Percentiles rank a stretch among this genome's conserved stretches.
phyloP scores from a whole-genome alignment of 2,329 filamentous ascomycete species.

The Graphilbum fragrans region DNA sequence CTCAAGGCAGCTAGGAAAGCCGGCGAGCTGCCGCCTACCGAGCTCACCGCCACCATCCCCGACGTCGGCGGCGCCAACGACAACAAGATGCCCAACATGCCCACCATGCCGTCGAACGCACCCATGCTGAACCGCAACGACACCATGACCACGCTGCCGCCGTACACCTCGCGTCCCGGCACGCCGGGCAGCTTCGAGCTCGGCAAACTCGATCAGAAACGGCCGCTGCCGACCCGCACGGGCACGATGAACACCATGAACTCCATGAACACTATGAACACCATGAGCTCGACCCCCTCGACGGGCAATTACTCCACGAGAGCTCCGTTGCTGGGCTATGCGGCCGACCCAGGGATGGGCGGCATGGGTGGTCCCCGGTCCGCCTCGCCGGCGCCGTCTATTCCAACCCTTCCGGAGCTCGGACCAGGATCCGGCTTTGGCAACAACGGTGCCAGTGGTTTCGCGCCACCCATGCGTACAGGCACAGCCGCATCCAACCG shows the following conservation, averaged over 20 bases:
- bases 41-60: conserved; percentile 56
- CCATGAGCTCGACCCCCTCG: conserved; percentile 3
- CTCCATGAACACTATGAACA: conserved; percentile 9
- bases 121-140: conserved; percentile 38
- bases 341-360: conserved; percentile 18
- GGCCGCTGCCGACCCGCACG: conserved; percentile 25
- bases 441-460: conserved; percentile 7
- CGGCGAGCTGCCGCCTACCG: conserved; percentile 35
- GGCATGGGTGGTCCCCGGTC: conserved; percentile 6
- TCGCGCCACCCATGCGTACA: conserved; percentile 11
- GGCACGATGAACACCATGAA: conserved; percentile 12
- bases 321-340: conserved; percentile 17
- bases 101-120: conserved; percentile 24
- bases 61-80: conserved; percentile 32
- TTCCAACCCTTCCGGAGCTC: conserved; percentile 5
- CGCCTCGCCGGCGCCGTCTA: conserved; percentile 15
- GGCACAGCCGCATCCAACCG: conserved; percentile 14
- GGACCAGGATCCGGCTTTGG: neutral
- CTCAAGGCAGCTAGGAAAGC: conserved; percentile 38
- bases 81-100: conserved; percentile 43
- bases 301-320: conserved; percentile 15
- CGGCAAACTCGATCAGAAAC: conserved; percentile 38
- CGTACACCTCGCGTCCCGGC: conserved; percentile 47
- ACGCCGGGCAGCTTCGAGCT: conserved; percentile 42
- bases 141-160: conserved; percentile 48